Percentiles rank a stretch among this genome's conserved stretches.
Evolutionary conservation across 2,329 filamentous ascomycete genomes (phyloP).

Genomic region (Exserohilum turcica): DNA sequence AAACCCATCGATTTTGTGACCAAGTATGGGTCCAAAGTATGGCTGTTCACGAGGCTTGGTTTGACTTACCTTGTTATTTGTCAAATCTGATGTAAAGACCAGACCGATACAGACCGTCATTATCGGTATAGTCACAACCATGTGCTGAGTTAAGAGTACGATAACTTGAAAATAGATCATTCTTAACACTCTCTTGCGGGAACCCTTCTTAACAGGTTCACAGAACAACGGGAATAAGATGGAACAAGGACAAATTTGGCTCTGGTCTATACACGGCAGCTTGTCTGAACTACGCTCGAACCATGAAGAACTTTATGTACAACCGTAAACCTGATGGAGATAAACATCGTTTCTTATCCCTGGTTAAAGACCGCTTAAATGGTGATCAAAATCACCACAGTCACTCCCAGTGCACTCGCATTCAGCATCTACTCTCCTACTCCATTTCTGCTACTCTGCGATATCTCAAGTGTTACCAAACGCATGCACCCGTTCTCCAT

Average conservation of each 20-base stretch:
- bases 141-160: background rate
- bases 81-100: background rate
- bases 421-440: background rate
- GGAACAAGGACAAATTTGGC: background rate
- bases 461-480: background rate
- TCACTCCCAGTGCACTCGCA: background rate
- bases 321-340: background rate
- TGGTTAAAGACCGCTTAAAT: background rate
- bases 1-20: background rate
- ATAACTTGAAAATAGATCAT: background rate
- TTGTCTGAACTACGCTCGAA: background rate
- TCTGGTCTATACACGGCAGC: background rate
- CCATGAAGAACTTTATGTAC: background rate
- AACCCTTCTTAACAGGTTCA: background rate
- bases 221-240: background rate
- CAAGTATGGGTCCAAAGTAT: background rate
- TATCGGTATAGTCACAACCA: background rate
- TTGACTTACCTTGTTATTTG: background rate
- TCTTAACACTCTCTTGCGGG: background rate
- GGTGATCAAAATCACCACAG: background rate
- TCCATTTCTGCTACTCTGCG: background rate
- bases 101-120: background rate
- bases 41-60: background rate
- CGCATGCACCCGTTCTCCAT: background rate
- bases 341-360: background rate